These are phyloP conservation scores for Russula dissimulans DNA, from an alignment of 768 basidiomycete genomes.

Conservation along the genomic window DNA sequence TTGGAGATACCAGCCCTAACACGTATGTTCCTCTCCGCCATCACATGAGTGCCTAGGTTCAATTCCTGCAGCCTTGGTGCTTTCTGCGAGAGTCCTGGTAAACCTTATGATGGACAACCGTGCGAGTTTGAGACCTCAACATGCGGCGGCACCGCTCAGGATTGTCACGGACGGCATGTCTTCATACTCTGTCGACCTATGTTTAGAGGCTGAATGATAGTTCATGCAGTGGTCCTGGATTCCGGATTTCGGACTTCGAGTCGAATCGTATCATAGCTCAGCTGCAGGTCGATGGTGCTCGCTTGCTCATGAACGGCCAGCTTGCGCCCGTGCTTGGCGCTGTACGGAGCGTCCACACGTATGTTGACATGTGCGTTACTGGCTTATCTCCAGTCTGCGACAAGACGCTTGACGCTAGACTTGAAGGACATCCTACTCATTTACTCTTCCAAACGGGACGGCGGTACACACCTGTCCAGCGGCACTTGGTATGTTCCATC, in stretches of 20 bases:
- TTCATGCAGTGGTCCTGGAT: conserved; percentile 56
- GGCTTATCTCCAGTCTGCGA: background rate
- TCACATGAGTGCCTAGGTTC: background rate
- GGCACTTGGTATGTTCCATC: conserved; percentile 48
- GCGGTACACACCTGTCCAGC: conserved; percentile 65
- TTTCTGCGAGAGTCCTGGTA: conserved; percentile 68
- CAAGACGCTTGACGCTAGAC: background rate
- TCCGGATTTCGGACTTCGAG: conserved; percentile 64
- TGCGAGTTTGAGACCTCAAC: conserved; percentile 70
- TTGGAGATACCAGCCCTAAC: conserved; percentile 73
- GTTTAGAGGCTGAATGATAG: conserved; percentile 4
- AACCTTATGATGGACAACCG: conserved; percentile 52
- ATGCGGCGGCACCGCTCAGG: conserved; percentile 56
- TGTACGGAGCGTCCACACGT: conserved; percentile 62
- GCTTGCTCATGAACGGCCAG: conserved; percentile 44
- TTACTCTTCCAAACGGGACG: conserved; percentile 58
- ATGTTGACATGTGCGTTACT: conserved; percentile 53
- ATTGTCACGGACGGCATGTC: conserved; percentile 62
- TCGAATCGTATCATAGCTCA: conserved; percentile 67
- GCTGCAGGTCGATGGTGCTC: conserved; percentile 60
- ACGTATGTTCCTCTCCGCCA: conserved; percentile 39
- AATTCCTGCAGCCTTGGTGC: conserved; percentile 44
- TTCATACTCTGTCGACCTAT: background rate
- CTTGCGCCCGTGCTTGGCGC: conserved; percentile 45
- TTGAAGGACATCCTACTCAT: conserved; percentile 51